Base-by-base conservation (phyloP, 2,329 filamentous ascomycete species). In the Neophaeococcomyces mojaviensis region DNA sequence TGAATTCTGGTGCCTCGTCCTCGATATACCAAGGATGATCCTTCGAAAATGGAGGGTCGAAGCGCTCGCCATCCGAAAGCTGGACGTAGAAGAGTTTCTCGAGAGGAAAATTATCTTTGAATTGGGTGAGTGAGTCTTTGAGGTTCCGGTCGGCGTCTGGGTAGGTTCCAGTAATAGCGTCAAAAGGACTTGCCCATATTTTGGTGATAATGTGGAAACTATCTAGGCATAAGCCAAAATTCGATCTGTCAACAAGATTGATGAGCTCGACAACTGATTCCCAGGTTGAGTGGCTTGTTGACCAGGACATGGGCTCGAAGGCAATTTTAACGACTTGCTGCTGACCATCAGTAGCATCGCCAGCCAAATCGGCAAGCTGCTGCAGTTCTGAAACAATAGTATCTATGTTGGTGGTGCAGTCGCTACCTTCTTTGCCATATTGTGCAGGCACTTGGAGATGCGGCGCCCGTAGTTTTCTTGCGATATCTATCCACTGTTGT, bases 191-290 rank as follows among this genome's bases (percentile, higher is more conserved):
- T 1, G 51, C 64, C 64, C 63, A 67, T 5, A 66, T 20, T 33
- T 58, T 58, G 0, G 58, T 61, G 8, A 54, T 39, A 12, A 62
- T 51, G 40, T 67, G 65, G 47, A 65, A 68, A 0, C 49, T 65
- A 44, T 67, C 64, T 6, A 67, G 52, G 38, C 65, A 67, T 0
- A 66, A 48, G 0, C 64, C 63, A 37, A 67, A 68, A 39, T 67
- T 67, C 0, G 50, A 22, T 2, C 64, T 53, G 22, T 61, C 38
- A 1, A 67, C 64, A 0, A 49, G 39, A 4, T 58, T 28, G 0
- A 59, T 55, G 2, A 64, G 44, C 1, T 55, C 31, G 13, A 67
- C 39, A 0, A 61, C 56, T 2, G 53, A 49, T 31, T 68, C 58
- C 65, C 64, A 67, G 33, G 59, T 59, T 0, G 58, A 58, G 44